Base-by-base conservation (phyloP, 805 yeast genomes). In the Torulaspora maleeae region DNA sequence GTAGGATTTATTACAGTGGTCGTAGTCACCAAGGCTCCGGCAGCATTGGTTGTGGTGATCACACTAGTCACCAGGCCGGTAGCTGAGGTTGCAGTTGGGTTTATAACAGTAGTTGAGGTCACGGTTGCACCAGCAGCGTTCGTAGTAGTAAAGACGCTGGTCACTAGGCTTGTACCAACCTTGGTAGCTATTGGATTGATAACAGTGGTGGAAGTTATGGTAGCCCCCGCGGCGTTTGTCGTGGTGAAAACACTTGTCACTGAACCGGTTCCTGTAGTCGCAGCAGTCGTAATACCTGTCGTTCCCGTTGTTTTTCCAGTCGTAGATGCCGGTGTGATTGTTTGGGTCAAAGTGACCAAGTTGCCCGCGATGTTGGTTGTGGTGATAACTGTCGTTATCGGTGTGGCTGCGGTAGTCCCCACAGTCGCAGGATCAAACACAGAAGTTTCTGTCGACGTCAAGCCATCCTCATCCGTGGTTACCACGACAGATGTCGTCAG, bases 211-310 rank as follows among this genome's bases (percentile, higher is more conserved):
- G 55, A 42, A 1, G 47, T 47, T 10, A 44, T 41, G 25, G 48
- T 40, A 7, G 45, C 41, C 13, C 71, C 66, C 16, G 60, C 51
- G 4, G 72, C 69, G 13, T 72, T 66, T 22, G 61, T 59, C n/a
- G 66, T 61, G 5, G 59, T 59, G 4, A 66, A 66, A 27, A 30
- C 41, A 65, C 69, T 38, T 15, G 66, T 38, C 5, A 52, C 49
- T 20, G 25, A 20, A 22, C 27, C 25, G 27, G 56, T 32, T 10
- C 55, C 49, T 15, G 62, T 56, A 10, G 69, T 51, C 25, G 67
- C 51, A 33, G 59, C 25, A 6, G 25, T 22, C 7, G 25, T 22
- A 8, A 8, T 22, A 22, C 25, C 25, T 22, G 25, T 22, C 25
- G 25, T 22, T 8, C 25, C 54, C 46, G 56, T 20, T 4, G 62